Evolutionary conservation across 345 rosid species (phyloP), one percentile per base, ranked within the genome.

Genomic region (Mangifera indica): DNA sequence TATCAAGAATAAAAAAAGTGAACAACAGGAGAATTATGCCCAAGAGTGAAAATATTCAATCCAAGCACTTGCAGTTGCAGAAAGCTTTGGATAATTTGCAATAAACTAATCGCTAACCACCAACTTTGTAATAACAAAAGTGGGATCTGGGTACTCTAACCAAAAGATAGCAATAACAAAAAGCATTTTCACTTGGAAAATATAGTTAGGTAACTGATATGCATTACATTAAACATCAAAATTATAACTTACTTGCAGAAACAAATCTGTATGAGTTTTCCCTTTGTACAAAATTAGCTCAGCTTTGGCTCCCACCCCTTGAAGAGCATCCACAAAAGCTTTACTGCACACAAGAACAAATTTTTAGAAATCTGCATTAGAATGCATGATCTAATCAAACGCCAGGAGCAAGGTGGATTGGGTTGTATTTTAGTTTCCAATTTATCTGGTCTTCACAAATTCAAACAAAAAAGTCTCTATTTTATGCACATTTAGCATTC

Each of bases 251-350:
- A 90, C 98, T 86, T 94, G 99, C 73, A 95, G 88, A 79, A 95
- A 95, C 72, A 95, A 78, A 77, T 95, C 99, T 1, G 99, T 95
- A 72, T 92, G 99, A 64, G 93, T 81, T 78, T 95, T 95, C 72
- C 97, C 98, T 25, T 87, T 63, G 60, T 89, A 91, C 64, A 92
- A 63, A 60, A 89, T 78, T 25, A 88, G 29, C 34, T 89, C 89
- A 10, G 88, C 88, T 63, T 83, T 78, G 59, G 82, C 97, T 59
- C 93, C 96, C 29, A 67, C 86, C 44, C 59, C 83, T 76, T 64
- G 83, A 61, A 95, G 93, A 78, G 93, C 79, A 18, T 86, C 85
- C n/a, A 52, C 83, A 72, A 92, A 88, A 66, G 66, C 77, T 79
- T 81, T 84, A 73, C 99, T 95, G 87, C 82, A 83, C 25, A 79